Evolutionary conservation across 306 rosid species (phyloP).

Genomic region (barrel medic (Medicago truncatula)): MtrunA17r5.0-ANR NC_053049.1:17417501-17418000

Average conservation of each 20-base stretch:
- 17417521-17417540: too few species aligned
- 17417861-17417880: neutral
- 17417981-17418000: neutral
- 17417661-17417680: too few species aligned
- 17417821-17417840: constrained; percentile 16
- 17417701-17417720: neutral
- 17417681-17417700: too few species aligned
- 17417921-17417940: constrained; percentile 29
- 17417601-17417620: too few species aligned
- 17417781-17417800: neutral
- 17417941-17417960: constrained; percentile 29
- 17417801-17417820: neutral
- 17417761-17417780: neutral
- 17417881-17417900: neutral
- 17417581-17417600: too few species aligned
- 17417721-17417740: too few species aligned
- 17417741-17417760: neutral
- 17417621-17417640: too few species aligned
- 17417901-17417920: neutral
- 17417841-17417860: too few species aligned
- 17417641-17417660: too few species aligned
- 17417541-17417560: too few species aligned
- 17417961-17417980: constrained; percentile 13
- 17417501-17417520: too few species aligned
- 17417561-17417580: too few species aligned